Percentiles rank a stretch among this genome's conserved stretches.
phyloP scores from a whole-genome alignment of 257 asterid genomes.

The Echium plantagineum region DNA sequence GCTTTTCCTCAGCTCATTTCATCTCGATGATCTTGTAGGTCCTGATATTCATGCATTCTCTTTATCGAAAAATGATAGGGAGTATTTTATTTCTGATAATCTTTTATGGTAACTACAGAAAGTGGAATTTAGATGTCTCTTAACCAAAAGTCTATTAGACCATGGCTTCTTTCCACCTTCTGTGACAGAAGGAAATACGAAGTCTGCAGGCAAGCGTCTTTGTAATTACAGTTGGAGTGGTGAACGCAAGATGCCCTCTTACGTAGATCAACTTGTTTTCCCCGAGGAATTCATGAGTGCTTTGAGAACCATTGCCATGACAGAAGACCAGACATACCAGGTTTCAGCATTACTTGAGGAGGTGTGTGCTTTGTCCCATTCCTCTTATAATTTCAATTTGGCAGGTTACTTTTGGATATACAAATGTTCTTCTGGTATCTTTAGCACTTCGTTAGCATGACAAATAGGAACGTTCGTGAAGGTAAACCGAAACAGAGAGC shows the following conservation, averaged over 20 bases:
- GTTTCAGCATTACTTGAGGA: slow-evolving; percentile 72
- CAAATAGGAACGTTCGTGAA: no score
- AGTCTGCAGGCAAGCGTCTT: slow-evolving; percentile 12
- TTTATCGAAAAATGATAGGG: neutral
- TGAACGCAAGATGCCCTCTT: slow-evolving; percentile 58
- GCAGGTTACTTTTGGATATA: no score
- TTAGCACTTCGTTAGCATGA: no score
- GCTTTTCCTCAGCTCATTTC: neutral
- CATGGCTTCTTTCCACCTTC: slow-evolving; percentile 61
- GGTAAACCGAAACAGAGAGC: no score
- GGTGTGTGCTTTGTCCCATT: slow-evolving; percentile 34
- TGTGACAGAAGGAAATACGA: slow-evolving; percentile 19
- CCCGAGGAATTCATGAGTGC: slow-evolving; percentile 80
- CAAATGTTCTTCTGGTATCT: no score
- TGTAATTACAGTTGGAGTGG: slow-evolving; percentile 71
- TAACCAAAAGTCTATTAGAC: slow-evolving; percentile 53
- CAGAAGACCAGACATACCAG: slow-evolving; percentile 53
- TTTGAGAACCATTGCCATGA: slow-evolving; percentile 78
- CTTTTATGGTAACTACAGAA: slow-evolving; percentile 37
- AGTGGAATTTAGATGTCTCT: slow-evolving; percentile 72
- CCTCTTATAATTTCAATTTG: neutral
- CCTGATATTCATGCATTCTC: neutral
- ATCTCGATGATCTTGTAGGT: no score
- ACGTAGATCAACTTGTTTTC: slow-evolving; percentile 52
- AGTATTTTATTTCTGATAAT: slow-evolving; percentile 1